phyloP scores from a whole-genome alignment of 116 monocot species.

The Posidonia oceanica region DNA sequence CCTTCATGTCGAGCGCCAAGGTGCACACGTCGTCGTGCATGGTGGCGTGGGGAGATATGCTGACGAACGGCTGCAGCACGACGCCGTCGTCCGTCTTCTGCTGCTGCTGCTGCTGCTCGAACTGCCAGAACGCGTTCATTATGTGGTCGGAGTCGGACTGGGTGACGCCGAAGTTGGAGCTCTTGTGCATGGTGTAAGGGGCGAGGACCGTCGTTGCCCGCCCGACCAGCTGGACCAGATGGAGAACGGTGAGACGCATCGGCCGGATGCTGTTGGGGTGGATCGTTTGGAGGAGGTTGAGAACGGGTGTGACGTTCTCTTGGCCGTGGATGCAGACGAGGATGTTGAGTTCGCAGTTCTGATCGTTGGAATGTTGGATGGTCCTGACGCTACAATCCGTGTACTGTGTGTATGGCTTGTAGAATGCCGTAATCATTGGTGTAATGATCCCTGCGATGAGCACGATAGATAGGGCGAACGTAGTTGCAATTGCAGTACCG shows the following conservation, averaged over 20 bases:
- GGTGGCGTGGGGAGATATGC: slow-evolving; percentile 13
- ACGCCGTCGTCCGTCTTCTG: neutral
- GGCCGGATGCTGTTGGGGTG: neutral
- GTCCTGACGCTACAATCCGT: slow-evolving; percentile 25
- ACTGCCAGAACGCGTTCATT: slow-evolving; percentile 12
- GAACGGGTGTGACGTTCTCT: slow-evolving; percentile 20
- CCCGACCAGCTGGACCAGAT: slow-evolving; percentile 14
- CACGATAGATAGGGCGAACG: neutral
- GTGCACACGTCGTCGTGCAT: slow-evolving; percentile 26
- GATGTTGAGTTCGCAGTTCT: slow-evolving; percentile 22
- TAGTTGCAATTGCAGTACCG: neutral
- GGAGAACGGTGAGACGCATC: slow-evolving; percentile 16
- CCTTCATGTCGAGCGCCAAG: slow-evolving; percentile 12
- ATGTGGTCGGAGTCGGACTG: slow-evolving; percentile 10
- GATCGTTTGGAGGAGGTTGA: slow-evolving; percentile 24
- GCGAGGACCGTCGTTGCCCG: slow-evolving; percentile 8
- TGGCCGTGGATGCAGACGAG: slow-evolving; percentile 28
- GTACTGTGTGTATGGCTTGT: slow-evolving; percentile 37
- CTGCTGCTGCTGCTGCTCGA: slow-evolving; percentile 6
- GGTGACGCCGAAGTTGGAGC: neutral
- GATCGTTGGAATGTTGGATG: slow-evolving; percentile 24
- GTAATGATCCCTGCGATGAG: slow-evolving; percentile 11
- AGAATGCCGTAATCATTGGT: slow-evolving; percentile 34
- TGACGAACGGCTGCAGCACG: slow-evolving; percentile 11
- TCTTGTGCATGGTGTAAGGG: neutral